Percentiles rank a stretch among this genome's conserved stretches.
Conservation (phyloP, 139 green algal species). For the Haematococcus lacustris region DNA sequence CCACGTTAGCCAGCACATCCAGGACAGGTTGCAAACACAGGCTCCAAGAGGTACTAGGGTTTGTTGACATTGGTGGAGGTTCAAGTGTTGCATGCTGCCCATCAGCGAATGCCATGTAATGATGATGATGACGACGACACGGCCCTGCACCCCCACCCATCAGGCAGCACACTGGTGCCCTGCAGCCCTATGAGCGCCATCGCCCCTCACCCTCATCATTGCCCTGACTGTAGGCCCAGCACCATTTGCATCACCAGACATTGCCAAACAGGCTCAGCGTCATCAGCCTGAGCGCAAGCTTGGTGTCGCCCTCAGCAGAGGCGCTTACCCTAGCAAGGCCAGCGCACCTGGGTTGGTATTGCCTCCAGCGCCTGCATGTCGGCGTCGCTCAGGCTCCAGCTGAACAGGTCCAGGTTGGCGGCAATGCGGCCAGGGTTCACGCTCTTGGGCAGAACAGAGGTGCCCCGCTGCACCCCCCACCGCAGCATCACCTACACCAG, state of each 20-base stretch:
- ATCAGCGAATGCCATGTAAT: neutral
- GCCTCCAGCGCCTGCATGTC: constrained; percentile 48
- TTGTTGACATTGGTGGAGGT: too few relatives aligned
- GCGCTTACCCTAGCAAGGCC: neutral
- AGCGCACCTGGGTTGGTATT: constrained; percentile 20
- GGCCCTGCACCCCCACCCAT: too few relatives aligned
- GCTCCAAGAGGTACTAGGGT: too few relatives aligned
- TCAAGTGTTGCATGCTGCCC: neutral
- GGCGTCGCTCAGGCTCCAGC: constrained; percentile 50
- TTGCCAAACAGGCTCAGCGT: neutral
- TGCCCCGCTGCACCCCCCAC: constrained; percentile 84
- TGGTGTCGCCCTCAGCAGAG: neutral
- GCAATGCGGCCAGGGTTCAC: constrained; percentile 64
- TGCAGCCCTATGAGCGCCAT: too few relatives aligned
- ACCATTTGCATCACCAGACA: neutral
- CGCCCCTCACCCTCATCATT: too few relatives aligned
- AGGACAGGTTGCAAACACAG: neutral
- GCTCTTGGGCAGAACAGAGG: constrained; percentile 84
- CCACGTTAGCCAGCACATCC: neutral
- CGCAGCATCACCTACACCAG: constrained; percentile 72
- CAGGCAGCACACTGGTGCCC: too few relatives aligned
- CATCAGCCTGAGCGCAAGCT: neutral
- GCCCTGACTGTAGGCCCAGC: too few relatives aligned
- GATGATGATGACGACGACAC: too few relatives aligned
- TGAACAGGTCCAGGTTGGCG: constrained; percentile 76